Conservation (phyloP, 164 flowering plant genomes). For the Warburgia ugandensis region DNA sequence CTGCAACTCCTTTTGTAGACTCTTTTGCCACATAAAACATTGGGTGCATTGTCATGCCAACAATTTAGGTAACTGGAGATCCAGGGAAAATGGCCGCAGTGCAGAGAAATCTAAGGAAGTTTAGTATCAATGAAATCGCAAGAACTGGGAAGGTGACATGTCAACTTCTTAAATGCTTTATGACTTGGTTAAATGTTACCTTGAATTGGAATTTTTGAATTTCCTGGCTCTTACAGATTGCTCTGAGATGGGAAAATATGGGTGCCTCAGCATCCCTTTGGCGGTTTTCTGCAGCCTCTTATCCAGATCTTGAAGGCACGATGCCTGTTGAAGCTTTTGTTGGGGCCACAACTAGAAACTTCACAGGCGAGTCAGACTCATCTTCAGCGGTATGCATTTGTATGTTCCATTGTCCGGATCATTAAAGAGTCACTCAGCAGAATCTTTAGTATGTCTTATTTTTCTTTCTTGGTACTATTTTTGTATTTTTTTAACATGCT, state of each 20-base stretch:
- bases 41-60: conserved; percentile 1
- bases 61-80: conserved; percentile 85
- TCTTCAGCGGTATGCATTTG: conserved; percentile 39
- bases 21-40: background rate
- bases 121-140: conserved; percentile 79
- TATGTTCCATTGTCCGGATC: conserved; percentile 1
- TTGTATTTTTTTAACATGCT: too few species aligned
- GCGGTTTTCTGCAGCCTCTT: conserved; percentile 93
- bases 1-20: too few species aligned
- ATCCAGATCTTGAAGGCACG: conserved; percentile 70
- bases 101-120: conserved; percentile 62
- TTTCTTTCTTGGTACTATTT: too few species aligned
- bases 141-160: conserved; percentile 88
- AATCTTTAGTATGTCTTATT: too few species aligned
- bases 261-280: conserved; percentile 95
- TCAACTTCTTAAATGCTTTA: background rate
- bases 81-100: conserved; percentile 93
- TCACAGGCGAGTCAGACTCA: conserved; percentile 16
- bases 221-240: conserved; percentile 45
- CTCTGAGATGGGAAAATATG: conserved; percentile 80
- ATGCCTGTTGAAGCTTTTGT: conserved; percentile 21
- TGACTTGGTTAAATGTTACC: background rate
- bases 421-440: too few species aligned
- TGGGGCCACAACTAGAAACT: conserved; percentile 11
- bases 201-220: conserved; percentile 2